These are phyloP conservation scores for Dittrichia graveolens DNA, from an alignment of 129 eudicot genomes.

Conservation along the genomic window DNA sequence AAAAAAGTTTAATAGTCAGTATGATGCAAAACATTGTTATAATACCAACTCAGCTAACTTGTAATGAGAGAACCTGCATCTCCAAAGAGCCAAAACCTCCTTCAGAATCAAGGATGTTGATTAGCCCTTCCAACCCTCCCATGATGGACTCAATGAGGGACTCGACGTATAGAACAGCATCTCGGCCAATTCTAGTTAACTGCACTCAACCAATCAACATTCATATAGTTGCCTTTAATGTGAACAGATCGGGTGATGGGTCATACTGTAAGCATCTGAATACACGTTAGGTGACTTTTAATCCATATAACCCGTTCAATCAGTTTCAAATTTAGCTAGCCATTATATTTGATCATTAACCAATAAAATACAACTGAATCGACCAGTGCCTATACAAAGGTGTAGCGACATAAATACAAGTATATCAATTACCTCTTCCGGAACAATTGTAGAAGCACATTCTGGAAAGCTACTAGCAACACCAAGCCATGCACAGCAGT, in stretches of 20 bases:
- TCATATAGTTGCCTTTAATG: slow-evolving; percentile 13
- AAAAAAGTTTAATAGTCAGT: slow-evolving; percentile 30
- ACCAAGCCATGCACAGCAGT: slow-evolving; percentile 99
- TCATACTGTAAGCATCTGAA: neutral
- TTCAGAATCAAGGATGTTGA: slow-evolving; percentile 96
- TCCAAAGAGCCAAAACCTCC: slow-evolving; percentile 99
- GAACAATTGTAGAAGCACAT: slow-evolving; percentile 91
- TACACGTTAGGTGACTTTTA: neutral
- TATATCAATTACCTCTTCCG: slow-evolving; percentile 79
- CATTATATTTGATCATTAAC: neutral
- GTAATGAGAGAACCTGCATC: slow-evolving; percentile 69
- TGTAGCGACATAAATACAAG: neutral
- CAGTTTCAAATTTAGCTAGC: neutral
- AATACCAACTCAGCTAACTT: neutral
- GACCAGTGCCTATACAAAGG: neutral
- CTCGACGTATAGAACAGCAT: slow-evolving; percentile 96
- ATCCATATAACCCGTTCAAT: neutral
- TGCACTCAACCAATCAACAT: slow-evolving; percentile 43
- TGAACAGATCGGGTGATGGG: neutral
- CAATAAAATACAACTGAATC: slow-evolving; percentile 7
- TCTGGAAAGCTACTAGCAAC: slow-evolving; percentile 99
- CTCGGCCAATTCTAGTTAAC: slow-evolving; percentile 94
- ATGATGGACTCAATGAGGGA: slow-evolving; percentile 96
- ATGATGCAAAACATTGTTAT: neutral
- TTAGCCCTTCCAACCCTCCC: slow-evolving; percentile 99